Base-by-base conservation (phyloP, 2,329 filamentous ascomycete species). In the Drechslerella dactyloides region DNA sequence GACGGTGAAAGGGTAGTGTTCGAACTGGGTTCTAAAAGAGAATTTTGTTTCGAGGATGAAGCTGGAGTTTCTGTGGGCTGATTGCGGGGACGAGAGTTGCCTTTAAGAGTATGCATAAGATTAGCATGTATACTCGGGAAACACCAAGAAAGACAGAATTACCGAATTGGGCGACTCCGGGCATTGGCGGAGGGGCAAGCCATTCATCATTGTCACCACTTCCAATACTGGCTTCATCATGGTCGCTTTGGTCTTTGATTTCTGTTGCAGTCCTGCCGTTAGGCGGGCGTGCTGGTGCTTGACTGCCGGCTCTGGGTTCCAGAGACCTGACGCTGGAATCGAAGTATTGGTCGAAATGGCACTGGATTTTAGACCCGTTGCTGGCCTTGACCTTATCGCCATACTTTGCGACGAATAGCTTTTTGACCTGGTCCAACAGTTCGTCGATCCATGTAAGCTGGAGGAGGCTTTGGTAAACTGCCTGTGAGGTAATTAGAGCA, bases 381-480 rank as follows among this genome's bases (percentile, higher is more conserved):
- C 90, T 86, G 76, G 90, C 90, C 79, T 87, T 92, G 62, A 99
- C 82, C 79, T 96, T 90, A 68, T 94, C 89, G 75, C 88, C 90
- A 79, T 97, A 99, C 27, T 97, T 84, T 75, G 92, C 90, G 75
- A 94, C 85, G 78, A 97, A 99, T 35, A 99, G 88, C 8, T 90
- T 92, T 79, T 89, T 91, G 77, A 97, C 91, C 77, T 97, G 96
- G 78, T 97, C 93, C 75, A 99, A 87, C 53, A 99, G 88, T 79
- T 94, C 92, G 80, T 99, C 94, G 75, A 97, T 91, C 94, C 96
- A 99, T 11, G 90, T 93, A 7, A 99, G 86, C 80, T 97, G 93
- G 30, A 99, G 85, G 33, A 99, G 86, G 42, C 93, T 97, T 79
- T 96, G 90, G 80, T 99, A 99, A 74, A 99, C 94, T 75, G 93